Conservation (phyloP, 257 asterid genomes). For the Solanum neorickii region DNA sequence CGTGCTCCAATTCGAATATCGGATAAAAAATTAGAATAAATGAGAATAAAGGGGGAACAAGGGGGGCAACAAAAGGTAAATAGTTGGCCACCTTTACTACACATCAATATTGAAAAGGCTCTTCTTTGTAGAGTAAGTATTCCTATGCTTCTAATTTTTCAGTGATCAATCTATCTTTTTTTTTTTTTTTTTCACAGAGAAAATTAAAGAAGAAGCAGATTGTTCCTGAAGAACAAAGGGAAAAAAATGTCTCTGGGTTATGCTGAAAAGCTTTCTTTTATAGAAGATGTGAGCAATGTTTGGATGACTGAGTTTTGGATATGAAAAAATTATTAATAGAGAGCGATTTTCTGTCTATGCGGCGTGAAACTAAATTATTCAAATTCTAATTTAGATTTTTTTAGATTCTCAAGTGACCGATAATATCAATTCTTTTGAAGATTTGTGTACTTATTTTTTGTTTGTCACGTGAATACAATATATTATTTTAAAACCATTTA, state of each 20-base stretch:
- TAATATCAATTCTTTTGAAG: no score
- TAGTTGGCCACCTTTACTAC: neutral
- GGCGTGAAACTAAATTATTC: no score
- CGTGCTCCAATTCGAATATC: no score
- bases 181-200: neutral
- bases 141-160: neutral
- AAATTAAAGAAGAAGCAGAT: neutral
- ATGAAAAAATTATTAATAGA: no score
- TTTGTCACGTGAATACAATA: neutral
- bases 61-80: neutral
- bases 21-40: neutral
- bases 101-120: neutral
- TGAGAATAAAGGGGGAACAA: neutral
- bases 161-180: neutral
- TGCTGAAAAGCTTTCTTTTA: conserved; percentile 80
- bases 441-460: no score
- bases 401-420: no score
- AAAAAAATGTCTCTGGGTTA: conserved; percentile 79
- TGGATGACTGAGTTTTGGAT: no score
- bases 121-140: neutral
- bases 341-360: no score
- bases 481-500: no score
- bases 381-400: no score
- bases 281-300: conserved; percentile 69
- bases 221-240: neutral